Evolutionary conservation across 2,329 filamentous ascomycete species (phyloP).

Genomic region (Penicillium sp.): DNA sequence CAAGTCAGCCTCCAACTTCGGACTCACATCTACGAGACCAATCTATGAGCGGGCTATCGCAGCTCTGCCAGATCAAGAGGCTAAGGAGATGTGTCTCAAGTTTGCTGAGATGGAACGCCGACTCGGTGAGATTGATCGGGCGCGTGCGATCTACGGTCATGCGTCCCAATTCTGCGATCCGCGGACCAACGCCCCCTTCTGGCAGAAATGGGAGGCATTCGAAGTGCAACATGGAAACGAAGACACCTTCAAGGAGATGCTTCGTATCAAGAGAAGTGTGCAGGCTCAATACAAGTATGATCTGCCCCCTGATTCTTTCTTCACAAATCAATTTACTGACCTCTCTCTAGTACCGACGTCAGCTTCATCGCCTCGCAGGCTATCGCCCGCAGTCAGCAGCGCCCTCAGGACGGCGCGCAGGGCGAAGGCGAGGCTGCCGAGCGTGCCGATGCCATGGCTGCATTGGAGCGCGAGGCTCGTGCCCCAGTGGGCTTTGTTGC

Average conservation of each 20-base stretch:
- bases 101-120: slow-evolving; percentile 97
- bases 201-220: slow-evolving; percentile 96
- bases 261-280: slow-evolving; percentile 95
- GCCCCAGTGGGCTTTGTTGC: slow-evolving; percentile 92
- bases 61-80: slow-evolving; percentile 89
- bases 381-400: slow-evolving; percentile 76
- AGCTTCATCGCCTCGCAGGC: slow-evolving; percentile 98
- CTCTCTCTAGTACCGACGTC: slow-evolving; percentile 75
- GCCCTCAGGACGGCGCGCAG: slow-evolving; percentile 46
- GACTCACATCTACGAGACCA: slow-evolving; percentile 87
- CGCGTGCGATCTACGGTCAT: slow-evolving; percentile 93
- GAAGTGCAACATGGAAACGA: slow-evolving; percentile 98
- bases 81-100: slow-evolving; percentile 97
- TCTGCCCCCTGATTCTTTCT: neutral
- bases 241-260: slow-evolving; percentile 99
- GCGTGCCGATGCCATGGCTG: slow-evolving; percentile 82
- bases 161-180: slow-evolving; percentile 98
- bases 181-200: slow-evolving; percentile 85
- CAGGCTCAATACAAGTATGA: slow-evolving; percentile 92
- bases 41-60: slow-evolving; percentile 97
- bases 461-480: slow-evolving; percentile 83
- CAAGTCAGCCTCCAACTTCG: slow-evolving; percentile 97
- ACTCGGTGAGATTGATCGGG: slow-evolving; percentile 91
- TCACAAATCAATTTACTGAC: slow-evolving; percentile 42
- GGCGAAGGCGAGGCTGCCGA: slow-evolving; percentile 53